Evolutionary conservation across 257 asterid genomes (phyloP).

Genomic region (Forsythia suspensa): DNA sequence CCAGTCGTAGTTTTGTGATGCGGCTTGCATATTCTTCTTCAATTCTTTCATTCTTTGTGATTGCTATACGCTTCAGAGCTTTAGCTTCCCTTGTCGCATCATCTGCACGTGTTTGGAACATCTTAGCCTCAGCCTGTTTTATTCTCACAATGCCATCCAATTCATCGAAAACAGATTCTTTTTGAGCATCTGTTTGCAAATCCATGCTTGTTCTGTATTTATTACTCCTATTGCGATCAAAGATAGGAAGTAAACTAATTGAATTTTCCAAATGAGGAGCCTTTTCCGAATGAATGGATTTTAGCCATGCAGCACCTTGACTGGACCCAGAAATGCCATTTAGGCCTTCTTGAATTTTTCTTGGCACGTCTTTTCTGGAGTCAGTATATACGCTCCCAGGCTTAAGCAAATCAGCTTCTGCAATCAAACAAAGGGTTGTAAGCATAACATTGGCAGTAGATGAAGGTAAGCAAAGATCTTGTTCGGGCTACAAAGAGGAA

Average conservation of each 20-base stretch:
- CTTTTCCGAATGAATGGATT: slow-evolving; percentile 48
- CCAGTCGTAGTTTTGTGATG: slow-evolving; percentile 64
- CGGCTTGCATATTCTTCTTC: slow-evolving; percentile 78
- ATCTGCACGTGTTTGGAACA: slow-evolving; percentile 90
- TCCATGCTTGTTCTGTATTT: slow-evolving; percentile 40
- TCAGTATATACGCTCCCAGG: slow-evolving; percentile 33
- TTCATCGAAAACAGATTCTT: slow-evolving; percentile 75
- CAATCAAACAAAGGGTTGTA: slow-evolving; percentile 21
- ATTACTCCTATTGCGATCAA: slow-evolving; percentile 44
- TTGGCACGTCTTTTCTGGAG: slow-evolving; percentile 46
- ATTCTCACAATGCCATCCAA: slow-evolving; percentile 88
- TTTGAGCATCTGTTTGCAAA: slow-evolving; percentile 34
- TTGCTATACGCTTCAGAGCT: slow-evolving; percentile 70
- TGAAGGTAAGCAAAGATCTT: background rate
- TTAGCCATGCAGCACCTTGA: slow-evolving; percentile 67
- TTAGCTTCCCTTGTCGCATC: slow-evolving; percentile 91
- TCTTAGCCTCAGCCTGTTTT: slow-evolving; percentile 87
- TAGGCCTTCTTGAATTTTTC: slow-evolving; percentile 47
- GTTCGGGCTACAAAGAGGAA: background rate
- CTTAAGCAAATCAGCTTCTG: slow-evolving; percentile 60
- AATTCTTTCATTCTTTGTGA: slow-evolving; percentile 59
- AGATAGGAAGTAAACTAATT: slow-evolving; percentile 35
- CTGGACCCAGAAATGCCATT: slow-evolving; percentile 58
- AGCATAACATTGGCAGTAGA: slow-evolving; percentile 8
- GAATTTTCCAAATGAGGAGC: slow-evolving; percentile 54